These are phyloP conservation scores for Yamadazyma blattariae DNA, from an alignment of 1,139 yeast species.

Conservation along the genomic window DNA sequence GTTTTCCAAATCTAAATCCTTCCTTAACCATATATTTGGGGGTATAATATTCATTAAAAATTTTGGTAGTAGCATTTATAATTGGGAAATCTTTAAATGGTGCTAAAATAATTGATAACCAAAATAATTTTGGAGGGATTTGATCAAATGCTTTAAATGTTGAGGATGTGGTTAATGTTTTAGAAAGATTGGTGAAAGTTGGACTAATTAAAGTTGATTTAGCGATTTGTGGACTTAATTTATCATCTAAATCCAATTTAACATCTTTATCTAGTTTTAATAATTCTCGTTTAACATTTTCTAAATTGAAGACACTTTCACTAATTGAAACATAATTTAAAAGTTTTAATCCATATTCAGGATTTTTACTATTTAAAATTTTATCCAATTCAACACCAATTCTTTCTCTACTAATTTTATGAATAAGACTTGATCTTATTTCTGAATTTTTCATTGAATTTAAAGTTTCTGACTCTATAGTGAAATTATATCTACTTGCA, in stretches of 20 bases:
- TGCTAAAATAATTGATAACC: conserved; percentile 46
- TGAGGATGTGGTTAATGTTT: background rate
- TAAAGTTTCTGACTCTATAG: conserved; percentile 56
- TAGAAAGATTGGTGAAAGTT: background rate
- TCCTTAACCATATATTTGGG: conserved; percentile 54
- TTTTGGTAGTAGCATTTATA: conserved; percentile 26
- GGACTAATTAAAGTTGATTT: conserved; percentile 1
- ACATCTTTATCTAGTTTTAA: background rate
- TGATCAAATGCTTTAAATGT: conserved; percentile 1
- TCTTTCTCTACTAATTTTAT: conserved; percentile 86
- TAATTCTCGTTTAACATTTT: conserved; percentile 14
- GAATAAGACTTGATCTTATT: conserved; percentile 56
- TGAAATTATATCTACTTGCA: conserved; percentile 75
- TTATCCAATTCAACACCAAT: conserved; percentile 85
- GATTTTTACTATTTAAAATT: conserved; percentile 60
- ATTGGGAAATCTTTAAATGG: conserved; percentile 47
- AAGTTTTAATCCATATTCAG: conserved; percentile 61
- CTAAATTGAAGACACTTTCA: conserved; percentile 55
- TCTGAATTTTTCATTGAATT: conserved; percentile 62
- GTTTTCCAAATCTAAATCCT: conserved; percentile 65
- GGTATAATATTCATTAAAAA: conserved; percentile 14
- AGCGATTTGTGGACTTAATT: conserved; percentile 2
- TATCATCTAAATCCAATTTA: background rate
- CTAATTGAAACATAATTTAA: conserved; percentile 55
- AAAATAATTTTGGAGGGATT: conserved; percentile 31